phyloP scores from a whole-genome alignment of 2,329 filamentous ascomycete species.

The Sporothrix protearum region DNA sequence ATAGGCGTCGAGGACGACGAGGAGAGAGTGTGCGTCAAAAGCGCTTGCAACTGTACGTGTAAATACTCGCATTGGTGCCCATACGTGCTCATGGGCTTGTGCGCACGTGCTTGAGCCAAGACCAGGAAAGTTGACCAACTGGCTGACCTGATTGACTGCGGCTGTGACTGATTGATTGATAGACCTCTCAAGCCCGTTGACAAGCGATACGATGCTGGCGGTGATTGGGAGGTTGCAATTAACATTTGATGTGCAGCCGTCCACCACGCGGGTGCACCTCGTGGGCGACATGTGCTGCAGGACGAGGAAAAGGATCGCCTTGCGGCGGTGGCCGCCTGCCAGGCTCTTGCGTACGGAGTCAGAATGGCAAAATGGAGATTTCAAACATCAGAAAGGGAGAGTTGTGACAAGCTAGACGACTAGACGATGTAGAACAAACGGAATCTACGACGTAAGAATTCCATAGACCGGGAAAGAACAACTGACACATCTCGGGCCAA shows the following conservation, averaged over 20 bases:
- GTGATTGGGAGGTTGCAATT: background rate
- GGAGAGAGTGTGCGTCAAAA: background rate
- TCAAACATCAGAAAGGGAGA: background rate
- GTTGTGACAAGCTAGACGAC: background rate
- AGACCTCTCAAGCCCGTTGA: background rate
- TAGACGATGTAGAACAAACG: background rate
- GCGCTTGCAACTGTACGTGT: background rate
- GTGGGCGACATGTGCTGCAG: background rate
- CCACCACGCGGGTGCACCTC: constrained; percentile 7
- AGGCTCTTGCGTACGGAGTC: background rate
- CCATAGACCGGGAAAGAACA: background rate
- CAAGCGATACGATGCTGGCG: background rate
- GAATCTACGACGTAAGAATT: background rate
- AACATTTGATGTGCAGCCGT: background rate
- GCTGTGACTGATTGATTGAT: background rate
- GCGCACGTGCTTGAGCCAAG: constrained; percentile 6
- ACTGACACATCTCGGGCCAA: background rate
- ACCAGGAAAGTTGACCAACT: background rate
- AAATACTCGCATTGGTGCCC: background rate
- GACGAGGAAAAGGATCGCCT: background rate
- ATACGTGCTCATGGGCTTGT: background rate
- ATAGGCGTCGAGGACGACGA: background rate
- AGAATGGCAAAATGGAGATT: background rate
- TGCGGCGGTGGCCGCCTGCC: background rate
- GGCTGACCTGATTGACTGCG: background rate